Percentiles rank a stretch among this genome's conserved stretches.
These are phyloP conservation scores for Aspergillus quadricinctus DNA, from an alignment of 2,329 filamentous ascomycete genomes.

Conservation along the genomic window DNA sequence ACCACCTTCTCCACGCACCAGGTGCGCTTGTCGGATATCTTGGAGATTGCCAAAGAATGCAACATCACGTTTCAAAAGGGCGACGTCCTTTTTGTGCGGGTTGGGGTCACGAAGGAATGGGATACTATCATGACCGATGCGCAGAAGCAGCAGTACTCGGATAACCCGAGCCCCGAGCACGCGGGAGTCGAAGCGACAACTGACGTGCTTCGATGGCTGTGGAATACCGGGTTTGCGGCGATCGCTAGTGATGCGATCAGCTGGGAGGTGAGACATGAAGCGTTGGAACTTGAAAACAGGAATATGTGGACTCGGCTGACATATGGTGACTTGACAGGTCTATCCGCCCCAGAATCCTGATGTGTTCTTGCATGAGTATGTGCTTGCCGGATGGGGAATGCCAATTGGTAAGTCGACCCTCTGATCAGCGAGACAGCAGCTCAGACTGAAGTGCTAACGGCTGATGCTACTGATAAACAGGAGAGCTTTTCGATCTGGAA, in stretches of 20 bases:
- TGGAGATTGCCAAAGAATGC: slow-evolving; percentile 39
- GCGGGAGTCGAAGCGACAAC: slow-evolving; percentile 49
- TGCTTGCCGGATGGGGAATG: slow-evolving; percentile 51
- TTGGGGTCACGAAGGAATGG: slow-evolving; percentile 40
- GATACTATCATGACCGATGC: slow-evolving; percentile 34
- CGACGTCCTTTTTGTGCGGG: slow-evolving; percentile 51
- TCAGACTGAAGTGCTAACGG: neutral
- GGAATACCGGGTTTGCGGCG: slow-evolving; percentile 55
- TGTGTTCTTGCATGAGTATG: slow-evolving; percentile 44
- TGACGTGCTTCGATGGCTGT: slow-evolving; percentile 54
- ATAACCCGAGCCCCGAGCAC: slow-evolving; percentile 38
- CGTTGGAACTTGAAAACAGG: neutral
- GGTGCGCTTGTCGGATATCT: slow-evolving; percentile 33
- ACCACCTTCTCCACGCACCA: slow-evolving; percentile 39
- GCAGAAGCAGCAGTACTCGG: slow-evolving; percentile 27
- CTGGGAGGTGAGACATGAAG: slow-evolving; percentile 44
- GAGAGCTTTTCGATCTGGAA: slow-evolving; percentile 47
- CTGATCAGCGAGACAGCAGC: neutral
- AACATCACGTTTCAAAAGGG: slow-evolving; percentile 46
- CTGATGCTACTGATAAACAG: slow-evolving; percentile 13
- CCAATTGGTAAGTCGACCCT: slow-evolving; percentile 37
- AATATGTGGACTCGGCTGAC: slow-evolving; percentile 3
- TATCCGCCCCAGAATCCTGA: slow-evolving; percentile 41
- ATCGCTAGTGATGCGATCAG: slow-evolving; percentile 55
- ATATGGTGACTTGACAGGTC: slow-evolving; percentile 20